A percentile compares a stretch with the other conserved stretches of the same genome.
These are phyloP conservation scores for Aspergillus sp. DNA, from an alignment of 2,329 filamentous ascomycete species.

Conservation along the genomic window DNA sequence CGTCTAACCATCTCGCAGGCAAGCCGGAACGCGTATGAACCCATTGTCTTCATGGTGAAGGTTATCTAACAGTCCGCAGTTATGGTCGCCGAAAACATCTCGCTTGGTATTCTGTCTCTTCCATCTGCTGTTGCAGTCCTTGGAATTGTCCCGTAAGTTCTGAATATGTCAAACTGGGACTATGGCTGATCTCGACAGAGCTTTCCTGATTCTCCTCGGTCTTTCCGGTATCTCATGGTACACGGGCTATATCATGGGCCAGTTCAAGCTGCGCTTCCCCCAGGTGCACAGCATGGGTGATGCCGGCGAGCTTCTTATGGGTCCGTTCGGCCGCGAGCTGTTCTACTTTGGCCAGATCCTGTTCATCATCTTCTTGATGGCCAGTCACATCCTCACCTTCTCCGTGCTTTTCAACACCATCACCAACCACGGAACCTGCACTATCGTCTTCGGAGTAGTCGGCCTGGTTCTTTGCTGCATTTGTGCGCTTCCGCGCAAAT, in stretches of 20 bases:
- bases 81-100: conserved; percentile 61
- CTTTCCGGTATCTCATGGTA: conserved; percentile 55
- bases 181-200: no score
- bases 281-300: conserved; percentile 67
- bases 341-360: conserved; percentile 61
- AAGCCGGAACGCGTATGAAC: no score
- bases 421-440: conserved; percentile 61
- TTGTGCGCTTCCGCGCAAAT: no score
- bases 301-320: conserved; percentile 62
- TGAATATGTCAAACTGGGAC: no score
- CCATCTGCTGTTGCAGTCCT: conserved; percentile 54
- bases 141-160: conserved; percentile 53
- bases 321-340: conserved; percentile 62
- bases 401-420: conserved; percentile 66
- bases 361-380: conserved; percentile 67
- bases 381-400: conserved; percentile 69
- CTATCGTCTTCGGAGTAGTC: conserved; percentile 55
- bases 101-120: conserved; percentile 57
- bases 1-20: no score
- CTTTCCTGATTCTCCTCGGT: background rate
- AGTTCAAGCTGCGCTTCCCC: conserved; percentile 58
- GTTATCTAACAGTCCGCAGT: conserved; percentile 29
- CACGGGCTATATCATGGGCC: conserved; percentile 59
- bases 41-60: no score
- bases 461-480: conserved; percentile 12